Evolutionary conservation across 345 rosid species (phyloP).

Genomic region (Eucalyptus regnans): DNA sequence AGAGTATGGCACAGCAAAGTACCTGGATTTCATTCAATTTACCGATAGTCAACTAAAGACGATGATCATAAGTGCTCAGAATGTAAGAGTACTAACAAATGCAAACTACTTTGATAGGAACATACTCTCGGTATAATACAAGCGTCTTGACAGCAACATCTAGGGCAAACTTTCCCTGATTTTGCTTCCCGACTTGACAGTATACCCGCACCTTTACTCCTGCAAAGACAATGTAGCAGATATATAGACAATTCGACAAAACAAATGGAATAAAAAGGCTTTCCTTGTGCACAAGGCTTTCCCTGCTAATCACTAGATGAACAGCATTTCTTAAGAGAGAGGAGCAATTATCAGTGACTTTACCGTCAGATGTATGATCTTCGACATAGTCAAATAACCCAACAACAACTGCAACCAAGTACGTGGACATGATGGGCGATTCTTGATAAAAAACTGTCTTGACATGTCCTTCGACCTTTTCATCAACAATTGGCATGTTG

Average conservation of each 20-base stretch:
- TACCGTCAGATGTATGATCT: slow-evolving; percentile 90
- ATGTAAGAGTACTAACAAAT: not conserved
- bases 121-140: slow-evolving; percentile 77
- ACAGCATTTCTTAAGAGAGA: not conserved
- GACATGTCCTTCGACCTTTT: slow-evolving; percentile 52
- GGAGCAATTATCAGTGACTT: not conserved
- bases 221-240: slow-evolving; percentile 9
- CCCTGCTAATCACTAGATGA: not conserved
- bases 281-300: not conserved
- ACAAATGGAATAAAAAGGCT: not conserved
- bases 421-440: slow-evolving; percentile 92
- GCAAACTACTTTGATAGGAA: not conserved
- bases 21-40: slow-evolving; percentile 27
- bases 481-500: slow-evolving; percentile 72
- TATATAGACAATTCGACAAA: not conserved
- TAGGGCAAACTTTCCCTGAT: slow-evolving; percentile 92
- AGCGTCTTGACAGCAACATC: slow-evolving; percentile 86
- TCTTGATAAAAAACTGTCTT: slow-evolving; percentile 73
- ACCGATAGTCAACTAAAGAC: not conserved
- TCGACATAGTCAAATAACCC: slow-evolving; percentile 89
- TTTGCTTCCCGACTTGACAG: slow-evolving; percentile 74
- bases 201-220: slow-evolving; percentile 88
- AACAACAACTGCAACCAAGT: slow-evolving; percentile 85
- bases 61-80: not conserved
- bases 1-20: slow-evolving; percentile 73